Evolutionary conservation across 257 asterid species (phyloP), one percentile per base, ranked within the genome.

Genomic region (Phtheirospermum japonicum): DNA sequence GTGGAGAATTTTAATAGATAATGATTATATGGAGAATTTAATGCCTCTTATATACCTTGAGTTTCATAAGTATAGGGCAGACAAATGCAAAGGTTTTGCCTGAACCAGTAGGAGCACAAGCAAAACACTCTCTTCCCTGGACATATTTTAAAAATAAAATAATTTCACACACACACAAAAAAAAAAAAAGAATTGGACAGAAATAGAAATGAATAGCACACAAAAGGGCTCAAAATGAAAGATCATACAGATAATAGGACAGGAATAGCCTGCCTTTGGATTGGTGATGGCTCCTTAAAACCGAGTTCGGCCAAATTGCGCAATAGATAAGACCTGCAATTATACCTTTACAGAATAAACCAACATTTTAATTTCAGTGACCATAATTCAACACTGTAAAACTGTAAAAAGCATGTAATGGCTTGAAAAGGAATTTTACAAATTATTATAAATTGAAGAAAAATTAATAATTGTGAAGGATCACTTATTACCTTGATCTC

Each of bases 181-280:
- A 28, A 26, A 40, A 40, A 13, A 72, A 55, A 45, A 63, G 30
- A 49, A 57, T 52, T 42, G 2, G n/a, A n/a, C n/a, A 40, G 53
- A 52, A 1, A 16, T 28, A 43, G 19, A 67, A 42, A 36, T 36
- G 42, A 59, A 50, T 54, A 13, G n/a, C 11, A 56, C 18, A 55
- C 45, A 62, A 33, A 45, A 20, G 46, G 67, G 76, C 63, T 69
- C 73, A 73, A 78, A 23, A 71, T 50, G 63, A 75, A 79, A 76
- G 66, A 75, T 71, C 94, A 80, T 88, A 85, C 96, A 65, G 95
- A 81, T 83, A 85, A 71, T 66, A 88, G 76, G 70, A 80, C 79
- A 73, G 94, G 86, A 79, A 85, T 85, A 75, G 96, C 76, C 94
- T 88, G 96, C 87, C 82, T 88, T 85, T 88, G 96, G 77, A 88